These are phyloP conservation scores for Lentinula raphanica DNA, from an alignment of 768 basidiomycete genomes.

Conservation along the genomic window DNA sequence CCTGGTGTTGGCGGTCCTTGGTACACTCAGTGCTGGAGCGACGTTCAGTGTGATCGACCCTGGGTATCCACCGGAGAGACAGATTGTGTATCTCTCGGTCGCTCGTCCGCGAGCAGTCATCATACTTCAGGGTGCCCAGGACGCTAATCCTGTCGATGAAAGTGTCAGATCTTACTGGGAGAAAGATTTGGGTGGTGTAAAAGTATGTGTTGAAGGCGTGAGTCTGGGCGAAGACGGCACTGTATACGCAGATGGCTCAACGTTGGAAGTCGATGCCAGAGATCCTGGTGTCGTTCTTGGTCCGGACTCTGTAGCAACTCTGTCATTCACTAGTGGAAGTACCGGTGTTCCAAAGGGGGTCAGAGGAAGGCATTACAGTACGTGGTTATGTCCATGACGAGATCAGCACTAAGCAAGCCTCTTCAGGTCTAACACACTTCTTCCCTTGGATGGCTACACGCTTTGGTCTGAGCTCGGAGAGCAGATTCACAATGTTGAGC, in stretches of 20 bases:
- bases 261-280: constrained; percentile 58
- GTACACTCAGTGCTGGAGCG: constrained; percentile 90
- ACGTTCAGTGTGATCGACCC: constrained; percentile 98
- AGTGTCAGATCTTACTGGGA: constrained; percentile 80
- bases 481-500: constrained; percentile 96
- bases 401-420: not conserved
- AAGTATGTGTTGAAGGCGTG: constrained; percentile 87
- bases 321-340: constrained; percentile 95
- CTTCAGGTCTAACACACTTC: constrained; percentile 77
- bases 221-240: constrained; percentile 73
- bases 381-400: not conserved
- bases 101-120: constrained; percentile 89
- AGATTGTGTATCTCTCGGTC: constrained; percentile 89
- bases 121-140: constrained; percentile 86
- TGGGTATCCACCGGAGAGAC: constrained; percentile 90
- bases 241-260: constrained; percentile 37
- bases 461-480: constrained; percentile 68
- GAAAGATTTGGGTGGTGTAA: constrained; percentile 46
- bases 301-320: constrained; percentile 91
- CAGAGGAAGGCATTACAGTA: constrained; percentile 84
- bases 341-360: constrained; percentile 99
- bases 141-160: constrained; percentile 48
- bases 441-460: constrained; percentile 98
- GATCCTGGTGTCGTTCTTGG: constrained; percentile 84
- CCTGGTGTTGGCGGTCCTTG: constrained; percentile 95